Base-by-base conservation (phyloP, 2,329 filamentous ascomycete species). In the Lojkania enalia region DNA sequence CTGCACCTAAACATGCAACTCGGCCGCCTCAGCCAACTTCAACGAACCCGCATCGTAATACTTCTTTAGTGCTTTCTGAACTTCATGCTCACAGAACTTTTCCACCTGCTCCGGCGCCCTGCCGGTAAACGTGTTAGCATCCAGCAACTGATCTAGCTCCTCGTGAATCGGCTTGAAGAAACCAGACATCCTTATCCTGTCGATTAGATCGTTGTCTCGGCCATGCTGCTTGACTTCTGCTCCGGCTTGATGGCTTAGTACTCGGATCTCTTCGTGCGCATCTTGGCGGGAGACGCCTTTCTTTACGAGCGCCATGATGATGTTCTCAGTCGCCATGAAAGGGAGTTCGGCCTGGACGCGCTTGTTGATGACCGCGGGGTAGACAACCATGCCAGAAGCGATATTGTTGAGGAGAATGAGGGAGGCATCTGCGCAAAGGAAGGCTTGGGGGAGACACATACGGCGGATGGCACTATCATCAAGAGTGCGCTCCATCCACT, bases 241-340 rank as follows among this genome's bases (percentile, higher is more conserved):
- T 32, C 78, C 81, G 0, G 90, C 88, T 71, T 95, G 77, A 72
- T 90, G 86, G 2, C 81, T 88, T 33, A 96, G 78, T 1, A 96
- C 87, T 42, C 70, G 85, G 60, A 96, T 91, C 70, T 92, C 75
- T 73, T 96, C 90, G 71, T 96, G 90, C 1, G 88, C 86, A 43
- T 91, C 88, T 67, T 95, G 89, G 39, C 90, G 77, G 7, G 82
- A 87, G 20, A 76, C 79, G 21, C 88, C 88, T 61, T 84, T 80
- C 44, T 83, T 81, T 20, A 85, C 82, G 44, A 92, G 77, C 55
- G 82, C 83, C 88, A 95, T 71, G 60, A 71, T 71, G 54, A 71
- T 67, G 48, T 60, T 75, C 60, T 79, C 78, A 5, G 85, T 90
- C 5, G 84, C 80, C 86, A 92, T 95, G 73, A 96, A 95, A 1